A percentile compares a stretch with the other conserved stretches of the same genome.
Evolutionary conservation across 441 rosid species (phyloP).

Genomic region (Bruguiera hainesii): DNA sequence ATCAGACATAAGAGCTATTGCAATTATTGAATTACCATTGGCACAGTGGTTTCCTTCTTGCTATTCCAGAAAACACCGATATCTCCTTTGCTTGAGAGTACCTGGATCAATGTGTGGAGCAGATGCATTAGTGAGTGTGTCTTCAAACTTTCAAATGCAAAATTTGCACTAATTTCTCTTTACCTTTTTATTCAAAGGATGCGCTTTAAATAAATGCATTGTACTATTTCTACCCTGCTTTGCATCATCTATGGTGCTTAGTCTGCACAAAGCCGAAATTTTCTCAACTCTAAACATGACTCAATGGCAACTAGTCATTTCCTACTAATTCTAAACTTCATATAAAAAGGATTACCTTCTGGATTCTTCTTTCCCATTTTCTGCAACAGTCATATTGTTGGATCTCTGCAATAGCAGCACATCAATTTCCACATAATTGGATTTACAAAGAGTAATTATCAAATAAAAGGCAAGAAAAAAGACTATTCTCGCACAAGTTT

Average conservation of each 20-base stretch:
- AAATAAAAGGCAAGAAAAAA: not conserved
- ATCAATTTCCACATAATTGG: conserved; percentile 10
- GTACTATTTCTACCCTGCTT: conserved; percentile 36
- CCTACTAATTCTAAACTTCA: not conserved
- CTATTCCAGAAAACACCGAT: conserved; percentile 67
- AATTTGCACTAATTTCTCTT: conserved; percentile 14
- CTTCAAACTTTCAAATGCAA: conserved; percentile 17
- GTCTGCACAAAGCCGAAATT: conserved; percentile 35
- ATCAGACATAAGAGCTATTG: conserved; percentile 8
- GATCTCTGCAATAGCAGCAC: conserved; percentile 40
- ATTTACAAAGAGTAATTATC: not conserved
- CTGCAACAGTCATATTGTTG: conserved; percentile 34
- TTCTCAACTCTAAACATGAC: not conserved
- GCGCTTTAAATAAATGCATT: conserved; percentile 60
- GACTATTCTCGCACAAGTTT: not conserved
- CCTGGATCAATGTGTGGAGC: conserved; percentile 38
- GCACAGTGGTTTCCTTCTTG: conserved; percentile 79
- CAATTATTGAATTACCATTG: conserved; percentile 48
- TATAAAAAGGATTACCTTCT: conserved; percentile 43
- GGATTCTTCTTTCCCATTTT: conserved; percentile 38
- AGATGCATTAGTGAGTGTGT: conserved; percentile 9
- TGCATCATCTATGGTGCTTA: conserved; percentile 35
- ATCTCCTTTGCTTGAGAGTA: conserved; percentile 84
- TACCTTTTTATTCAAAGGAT: conserved; percentile 79
- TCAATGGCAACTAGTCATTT: conserved; percentile 2